Percentiles rank a stretch among this genome's conserved stretches.
Evolutionary conservation across 139 green algal species (phyloP).

Genomic region (Volvox africanus): DNA sequence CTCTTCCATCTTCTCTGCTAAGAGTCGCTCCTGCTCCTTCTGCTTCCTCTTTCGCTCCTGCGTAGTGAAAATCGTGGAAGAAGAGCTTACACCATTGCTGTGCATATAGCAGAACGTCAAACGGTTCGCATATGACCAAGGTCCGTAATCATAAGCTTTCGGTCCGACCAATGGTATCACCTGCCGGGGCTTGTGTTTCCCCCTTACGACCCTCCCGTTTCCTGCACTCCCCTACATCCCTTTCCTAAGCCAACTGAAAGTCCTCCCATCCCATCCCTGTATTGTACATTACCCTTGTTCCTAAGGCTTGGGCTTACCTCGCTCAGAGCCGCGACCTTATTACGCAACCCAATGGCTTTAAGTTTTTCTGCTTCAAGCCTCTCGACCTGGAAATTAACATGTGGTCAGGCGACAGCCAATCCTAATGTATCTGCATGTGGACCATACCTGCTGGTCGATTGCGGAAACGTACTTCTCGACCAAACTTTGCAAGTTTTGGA

Average conservation of each 20-base stretch:
- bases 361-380: constrained; percentile 79
- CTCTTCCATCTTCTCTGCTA: constrained; percentile 75
- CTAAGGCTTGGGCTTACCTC: constrained; percentile 54
- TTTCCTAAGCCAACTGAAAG: too few relatives aligned
- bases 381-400: constrained; percentile 56
- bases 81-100: too few relatives aligned
- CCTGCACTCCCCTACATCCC: too few relatives aligned
- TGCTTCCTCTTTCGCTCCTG: constrained; percentile 68
- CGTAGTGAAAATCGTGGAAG: background rate
- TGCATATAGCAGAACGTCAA: too few relatives aligned
- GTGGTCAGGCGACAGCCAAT: background rate
- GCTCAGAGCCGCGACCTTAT: constrained; percentile 71
- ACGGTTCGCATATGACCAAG: too few relatives aligned
- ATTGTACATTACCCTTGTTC: too few relatives aligned
- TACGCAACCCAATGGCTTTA: constrained; percentile 72
- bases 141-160: too few relatives aligned
- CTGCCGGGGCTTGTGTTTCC: too few relatives aligned
- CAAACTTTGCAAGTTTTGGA: constrained; percentile 61
- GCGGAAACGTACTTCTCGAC: constrained; percentile 69
- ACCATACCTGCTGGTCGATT: constrained; percentile 67
- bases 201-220: too few relatives aligned
- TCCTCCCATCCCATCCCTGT: too few relatives aligned
- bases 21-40: constrained; percentile 66
- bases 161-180: too few relatives aligned
- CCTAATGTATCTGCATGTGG: background rate